Conservation (phyloP, 495 filamentous ascomycete genomes). For the Penicillium steckii region DNA sequence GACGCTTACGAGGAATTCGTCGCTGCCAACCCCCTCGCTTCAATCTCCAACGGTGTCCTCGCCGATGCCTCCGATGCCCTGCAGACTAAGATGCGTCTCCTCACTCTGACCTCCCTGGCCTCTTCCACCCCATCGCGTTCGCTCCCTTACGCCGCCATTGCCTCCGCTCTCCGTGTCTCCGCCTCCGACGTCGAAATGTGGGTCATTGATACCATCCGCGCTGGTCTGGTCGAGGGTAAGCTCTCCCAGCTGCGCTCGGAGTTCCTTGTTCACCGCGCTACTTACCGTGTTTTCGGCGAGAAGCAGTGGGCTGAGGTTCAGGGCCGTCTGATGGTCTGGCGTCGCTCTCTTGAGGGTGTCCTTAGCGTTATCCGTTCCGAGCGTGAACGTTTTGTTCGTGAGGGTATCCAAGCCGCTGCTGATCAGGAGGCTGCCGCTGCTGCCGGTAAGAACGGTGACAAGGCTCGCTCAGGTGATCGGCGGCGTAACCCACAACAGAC, state of each 20-base stretch:
- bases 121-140: slow-evolving; percentile 78
- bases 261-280: slow-evolving; percentile 91
- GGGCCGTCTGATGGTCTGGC: slow-evolving; percentile 85
- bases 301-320: slow-evolving; percentile 97
- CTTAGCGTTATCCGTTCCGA: slow-evolving; percentile 72
- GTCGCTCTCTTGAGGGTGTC: slow-evolving; percentile 71
- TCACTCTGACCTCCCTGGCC: slow-evolving; percentile 87
- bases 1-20: slow-evolving; percentile 95
- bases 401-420: slow-evolving; percentile 39
- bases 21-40: slow-evolving; percentile 37
- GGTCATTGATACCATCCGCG: slow-evolving; percentile 97
- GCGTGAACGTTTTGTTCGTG: slow-evolving; percentile 61
- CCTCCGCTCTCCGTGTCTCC: slow-evolving; percentile 77
- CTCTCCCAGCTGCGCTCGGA: slow-evolving; percentile 85
- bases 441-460: slow-evolving; percentile 30
- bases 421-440: slow-evolving; percentile 30
- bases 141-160: slow-evolving; percentile 80
- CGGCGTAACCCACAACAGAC: slow-evolving; percentile 33
- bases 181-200: slow-evolving; percentile 88
- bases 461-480: slow-evolving; percentile 32
- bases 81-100: slow-evolving; percentile 89
- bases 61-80: slow-evolving; percentile 71
- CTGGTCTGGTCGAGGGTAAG: slow-evolving; percentile 91
- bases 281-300: slow-evolving; percentile 93
- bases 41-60: slow-evolving; percentile 45